A percentile compares a stretch with the other conserved stretches of the same genome.
Evolutionary conservation across 163 green algal genomes (phyloP).

Genomic region (Scenedesmus sp.): DNA sequence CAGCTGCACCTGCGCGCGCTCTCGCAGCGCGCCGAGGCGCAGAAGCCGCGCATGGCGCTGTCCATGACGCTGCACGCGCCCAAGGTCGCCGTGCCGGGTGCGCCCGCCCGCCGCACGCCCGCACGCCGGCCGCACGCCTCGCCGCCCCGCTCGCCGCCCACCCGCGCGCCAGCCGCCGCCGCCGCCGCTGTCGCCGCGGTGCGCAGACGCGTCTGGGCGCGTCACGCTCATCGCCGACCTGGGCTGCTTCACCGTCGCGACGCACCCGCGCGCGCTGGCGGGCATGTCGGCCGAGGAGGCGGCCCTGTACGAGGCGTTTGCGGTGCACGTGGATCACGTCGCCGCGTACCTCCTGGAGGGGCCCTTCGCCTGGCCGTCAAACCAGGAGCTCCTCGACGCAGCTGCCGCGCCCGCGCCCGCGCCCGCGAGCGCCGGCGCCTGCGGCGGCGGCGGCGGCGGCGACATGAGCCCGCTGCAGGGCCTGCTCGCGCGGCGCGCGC

Average conservation of each 20-base stretch:
- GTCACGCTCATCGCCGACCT: constrained; percentile 81
- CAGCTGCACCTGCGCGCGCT: constrained; percentile 71
- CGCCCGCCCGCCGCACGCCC: background rate
- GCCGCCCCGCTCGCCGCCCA: too few relatives aligned
- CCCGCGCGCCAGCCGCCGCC: too few relatives aligned
- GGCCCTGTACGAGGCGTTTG: constrained; percentile 82
- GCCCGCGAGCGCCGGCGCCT: background rate
- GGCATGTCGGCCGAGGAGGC: constrained; percentile 70
- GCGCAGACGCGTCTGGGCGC: constrained; percentile 17
- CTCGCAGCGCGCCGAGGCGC: background rate
- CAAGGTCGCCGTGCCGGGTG: constrained; percentile 82
- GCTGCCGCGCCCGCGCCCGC: background rate
- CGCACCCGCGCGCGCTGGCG: constrained; percentile 45
- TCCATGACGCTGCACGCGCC: constrained; percentile 82
- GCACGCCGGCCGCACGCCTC: too few relatives aligned
- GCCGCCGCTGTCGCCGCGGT: background rate
- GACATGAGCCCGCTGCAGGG: constrained; percentile 14
- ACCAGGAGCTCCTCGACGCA: constrained; percentile 8
- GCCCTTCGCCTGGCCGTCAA: constrained; percentile 61
- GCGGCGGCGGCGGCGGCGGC: background rate
- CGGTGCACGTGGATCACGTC: constrained; percentile 66
- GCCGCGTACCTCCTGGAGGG: constrained; percentile 76
- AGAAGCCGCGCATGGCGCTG: constrained; percentile 70
- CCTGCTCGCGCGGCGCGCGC: constrained; percentile 32
- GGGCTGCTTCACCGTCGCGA: constrained; percentile 77